These are phyloP conservation scores for Grosmannia penicillata DNA, from an alignment of 2,329 filamentous ascomycete species.

Conservation along the genomic window DNA sequence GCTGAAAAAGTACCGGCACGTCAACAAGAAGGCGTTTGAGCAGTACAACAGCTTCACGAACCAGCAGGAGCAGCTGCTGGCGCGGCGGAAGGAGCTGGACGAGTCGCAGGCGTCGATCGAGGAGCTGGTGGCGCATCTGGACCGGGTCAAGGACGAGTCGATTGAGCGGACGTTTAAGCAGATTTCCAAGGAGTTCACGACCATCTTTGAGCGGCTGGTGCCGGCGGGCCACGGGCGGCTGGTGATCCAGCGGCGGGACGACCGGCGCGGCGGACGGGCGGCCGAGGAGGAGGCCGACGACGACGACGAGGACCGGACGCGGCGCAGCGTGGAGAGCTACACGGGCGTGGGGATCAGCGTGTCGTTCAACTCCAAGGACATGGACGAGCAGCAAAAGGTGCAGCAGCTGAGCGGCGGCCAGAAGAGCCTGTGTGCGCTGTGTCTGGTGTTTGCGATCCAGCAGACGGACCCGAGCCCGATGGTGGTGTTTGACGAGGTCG, in stretches of 20 bases:
- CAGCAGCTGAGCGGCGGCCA: conserved; percentile 95
- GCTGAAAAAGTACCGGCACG: conserved; percentile 90
- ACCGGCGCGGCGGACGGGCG: conserved; percentile 46
- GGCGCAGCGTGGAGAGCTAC: conserved; percentile 68
- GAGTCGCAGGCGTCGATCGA: conserved; percentile 77
- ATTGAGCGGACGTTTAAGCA: conserved; percentile 98
- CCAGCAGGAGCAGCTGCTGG: conserved; percentile 74
- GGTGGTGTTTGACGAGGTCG: conserved; percentile 98
- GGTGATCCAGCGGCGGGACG: conserved; percentile 82
- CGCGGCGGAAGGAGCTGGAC: conserved; percentile 75
- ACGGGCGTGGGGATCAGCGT: conserved; percentile 92
- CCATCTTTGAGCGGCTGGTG: conserved; percentile 88
- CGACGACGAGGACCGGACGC: conserved; percentile 41
- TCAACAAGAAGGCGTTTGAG: conserved; percentile 99
- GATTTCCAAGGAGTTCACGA: conserved; percentile 82
- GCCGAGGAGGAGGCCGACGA: conserved; percentile 41
- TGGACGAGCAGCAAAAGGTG: conserved; percentile 92
- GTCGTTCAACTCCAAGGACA: conserved; percentile 93
- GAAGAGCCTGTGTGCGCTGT: conserved; percentile 96
- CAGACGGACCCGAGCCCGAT: conserved; percentile 94
- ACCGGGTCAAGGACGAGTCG: conserved; percentile 92
- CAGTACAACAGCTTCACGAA: conserved; percentile 96
- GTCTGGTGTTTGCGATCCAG: conserved; percentile 96
- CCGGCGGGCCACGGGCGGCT: conserved; percentile 83
- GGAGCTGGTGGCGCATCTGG: conserved; percentile 80